These are phyloP conservation scores for Candida qinlingensis DNA, from an alignment of 805 yeast species.

Conservation along the genomic window DNA sequence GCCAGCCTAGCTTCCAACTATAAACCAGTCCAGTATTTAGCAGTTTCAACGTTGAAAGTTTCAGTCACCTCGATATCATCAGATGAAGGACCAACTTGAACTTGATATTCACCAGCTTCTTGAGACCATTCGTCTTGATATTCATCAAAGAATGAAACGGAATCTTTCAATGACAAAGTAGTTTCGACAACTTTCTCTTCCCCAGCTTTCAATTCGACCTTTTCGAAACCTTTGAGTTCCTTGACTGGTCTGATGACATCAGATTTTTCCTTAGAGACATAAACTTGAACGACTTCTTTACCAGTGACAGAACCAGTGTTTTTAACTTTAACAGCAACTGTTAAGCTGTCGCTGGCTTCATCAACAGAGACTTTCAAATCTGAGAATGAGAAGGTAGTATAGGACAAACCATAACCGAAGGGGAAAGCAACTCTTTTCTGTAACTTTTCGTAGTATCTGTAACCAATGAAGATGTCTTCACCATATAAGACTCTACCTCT, in stretches of 20 bases:
- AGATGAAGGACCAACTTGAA: slow-evolving; percentile 39
- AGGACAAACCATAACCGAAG: slow-evolving; percentile 61
- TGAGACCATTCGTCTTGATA: slow-evolving; percentile 43
- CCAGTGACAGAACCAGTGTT: slow-evolving; percentile 46
- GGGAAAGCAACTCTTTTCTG: slow-evolving; percentile 47
- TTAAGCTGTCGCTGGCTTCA: slow-evolving; percentile 21
- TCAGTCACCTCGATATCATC: slow-evolving; percentile 24
- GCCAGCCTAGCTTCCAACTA: neutral
- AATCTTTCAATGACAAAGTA: slow-evolving; percentile 37
- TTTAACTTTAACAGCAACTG: slow-evolving; percentile 34
- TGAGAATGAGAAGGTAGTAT: slow-evolving; percentile 41
- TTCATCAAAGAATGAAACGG: slow-evolving; percentile 49
- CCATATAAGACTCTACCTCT: slow-evolving; percentile 54
- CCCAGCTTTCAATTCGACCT: slow-evolving; percentile 41
- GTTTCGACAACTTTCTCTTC: slow-evolving; percentile 32
- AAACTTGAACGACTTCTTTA: slow-evolving; percentile 50
- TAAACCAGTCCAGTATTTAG: slow-evolving; percentile 11
- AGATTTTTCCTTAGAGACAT: slow-evolving; percentile 35
- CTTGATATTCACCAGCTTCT: slow-evolving; percentile 44
- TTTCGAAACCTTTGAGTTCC: slow-evolving; percentile 54
- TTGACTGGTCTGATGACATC: slow-evolving; percentile 45
- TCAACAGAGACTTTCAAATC: slow-evolving; percentile 30
- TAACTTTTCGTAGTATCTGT: slow-evolving; percentile 52
- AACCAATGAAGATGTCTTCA: slow-evolving; percentile 63
- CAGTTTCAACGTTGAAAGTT: slow-evolving; percentile 18